Conservation (phyloP, 768 basidiomycete species). For the Vararia minispora region DNA sequence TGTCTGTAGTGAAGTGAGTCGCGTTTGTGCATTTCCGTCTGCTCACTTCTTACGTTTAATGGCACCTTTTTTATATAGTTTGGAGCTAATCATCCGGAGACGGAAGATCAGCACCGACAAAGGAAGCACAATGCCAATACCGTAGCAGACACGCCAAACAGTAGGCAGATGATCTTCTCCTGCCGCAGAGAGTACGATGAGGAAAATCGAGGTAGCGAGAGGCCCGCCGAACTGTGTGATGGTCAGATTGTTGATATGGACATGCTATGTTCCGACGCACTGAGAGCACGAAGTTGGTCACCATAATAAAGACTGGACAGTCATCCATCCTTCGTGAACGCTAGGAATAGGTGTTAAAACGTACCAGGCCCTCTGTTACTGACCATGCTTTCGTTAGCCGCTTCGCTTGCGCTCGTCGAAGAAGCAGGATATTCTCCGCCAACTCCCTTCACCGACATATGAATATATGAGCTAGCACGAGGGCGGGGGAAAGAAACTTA, state of each 20-base stretch:
- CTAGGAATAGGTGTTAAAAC: slow-evolving; percentile 4
- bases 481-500: slow-evolving; percentile 28
- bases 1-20: slow-evolving; percentile 23
- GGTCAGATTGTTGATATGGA: slow-evolving; percentile 6
- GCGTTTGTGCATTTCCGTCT: too few relatives aligned
- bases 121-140: slow-evolving; percentile 50
- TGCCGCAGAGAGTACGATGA: slow-evolving; percentile 58
- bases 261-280: slow-evolving; percentile 23
- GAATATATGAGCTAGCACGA: slow-evolving; percentile 2
- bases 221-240: slow-evolving; percentile 50
- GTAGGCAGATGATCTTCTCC: slow-evolving; percentile 49
- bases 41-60: slow-evolving; percentile 51
- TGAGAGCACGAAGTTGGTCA: slow-evolving; percentile 60
- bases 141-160: slow-evolving; percentile 60
- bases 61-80: slow-evolving; percentile 50
- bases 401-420: slow-evolving; percentile 57
- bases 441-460: slow-evolving; percentile 41
- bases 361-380: slow-evolving; percentile 49
- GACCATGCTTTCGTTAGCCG: slow-evolving; percentile 59
- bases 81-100: slow-evolving; percentile 58
- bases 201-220: slow-evolving; percentile 52
- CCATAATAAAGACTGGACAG: slow-evolving; percentile 59
- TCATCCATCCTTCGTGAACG: not conserved
- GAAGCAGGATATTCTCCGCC: slow-evolving; percentile 74
- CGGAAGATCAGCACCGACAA: slow-evolving; percentile 64